Evolutionary conservation across 345 rosid genomes (phyloP).

Genomic region (Tarenaya hassleriana): DNA sequence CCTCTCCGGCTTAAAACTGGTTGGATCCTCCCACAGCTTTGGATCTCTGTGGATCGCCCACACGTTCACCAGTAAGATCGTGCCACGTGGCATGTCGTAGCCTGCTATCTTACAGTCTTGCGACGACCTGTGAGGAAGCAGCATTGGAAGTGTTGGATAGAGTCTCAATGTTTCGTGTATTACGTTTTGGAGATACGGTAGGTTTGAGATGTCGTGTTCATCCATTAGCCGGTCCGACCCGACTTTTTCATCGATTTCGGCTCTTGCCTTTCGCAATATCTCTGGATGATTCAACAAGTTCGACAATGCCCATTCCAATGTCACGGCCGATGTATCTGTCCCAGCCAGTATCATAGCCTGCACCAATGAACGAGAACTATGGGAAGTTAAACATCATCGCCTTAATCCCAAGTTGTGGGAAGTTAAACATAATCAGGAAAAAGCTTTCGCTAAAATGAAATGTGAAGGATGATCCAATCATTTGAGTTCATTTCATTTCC

Average conservation of each 20-base stretch:
- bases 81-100: constrained; percentile 37
- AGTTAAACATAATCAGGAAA: no score
- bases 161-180: constrained; percentile 41
- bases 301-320: constrained; percentile 49
- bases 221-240: constrained; percentile 28
- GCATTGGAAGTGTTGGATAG: constrained; percentile 33
- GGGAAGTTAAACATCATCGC: no score
- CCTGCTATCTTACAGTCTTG: constrained; percentile 39
- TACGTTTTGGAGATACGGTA: constrained; percentile 36
- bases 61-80: constrained; percentile 33
- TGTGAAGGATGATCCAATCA: no score
- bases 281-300: constrained; percentile 37
- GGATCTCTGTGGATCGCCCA: constrained; percentile 57
- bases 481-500: no score
- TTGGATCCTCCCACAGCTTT: constrained; percentile 36
- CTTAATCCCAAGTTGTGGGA: no score
- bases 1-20: constrained; percentile 43
- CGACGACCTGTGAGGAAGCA: constrained; percentile 34
- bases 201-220: constrained; percentile 30
- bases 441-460: no score
- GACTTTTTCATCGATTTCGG: constrained; percentile 26
- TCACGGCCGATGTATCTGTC: constrained; percentile 36
- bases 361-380: background rate
- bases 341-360: constrained; percentile 38
- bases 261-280: constrained; percentile 33